Evolutionary conservation across 257 asterid genomes (phyloP).

Genomic region (Anisodus tanguticus): DNA sequence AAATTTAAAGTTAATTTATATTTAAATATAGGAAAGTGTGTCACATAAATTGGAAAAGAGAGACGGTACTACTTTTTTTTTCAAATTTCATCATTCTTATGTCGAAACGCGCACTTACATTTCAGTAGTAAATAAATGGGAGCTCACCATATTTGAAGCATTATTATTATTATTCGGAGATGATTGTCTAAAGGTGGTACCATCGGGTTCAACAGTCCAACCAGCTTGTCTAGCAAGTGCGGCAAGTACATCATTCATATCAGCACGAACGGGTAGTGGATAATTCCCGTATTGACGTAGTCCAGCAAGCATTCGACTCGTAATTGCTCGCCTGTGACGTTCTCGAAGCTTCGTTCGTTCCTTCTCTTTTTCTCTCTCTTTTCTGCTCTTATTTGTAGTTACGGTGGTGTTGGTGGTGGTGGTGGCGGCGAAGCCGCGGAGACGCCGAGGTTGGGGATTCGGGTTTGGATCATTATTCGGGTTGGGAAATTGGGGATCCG

Average conservation of each 20-base stretch:
- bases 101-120: no score
- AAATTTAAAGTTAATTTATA: no score
- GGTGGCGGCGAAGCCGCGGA: conserved; percentile 79
- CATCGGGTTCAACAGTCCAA: conserved; percentile 68
- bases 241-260: conserved; percentile 81
- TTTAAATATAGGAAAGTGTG: no score
- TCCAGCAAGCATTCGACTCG: conserved; percentile 77
- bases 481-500: conserved; percentile 46
- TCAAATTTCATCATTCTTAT: no score
- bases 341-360: conserved; percentile 78
- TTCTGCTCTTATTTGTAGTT: conserved; percentile 41
- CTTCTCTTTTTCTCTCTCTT: conserved; percentile 75
- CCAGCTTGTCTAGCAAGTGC: conserved; percentile 82
- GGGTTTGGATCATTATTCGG: conserved; percentile 42
- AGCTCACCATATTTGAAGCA: conserved; percentile 53
- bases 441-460: conserved; percentile 54
- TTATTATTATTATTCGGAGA: conserved; percentile 46
- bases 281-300: conserved; percentile 78
- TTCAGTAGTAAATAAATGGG: not conserved
- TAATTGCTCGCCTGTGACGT: conserved; percentile 79
- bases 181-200: conserved; percentile 66
- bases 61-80: no score
- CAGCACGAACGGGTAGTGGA: conserved; percentile 75
- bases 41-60: no score
- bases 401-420: conserved; percentile 30